Evolutionary conservation across 1,284 basidiomycete species (phyloP).

Genomic region (Amylostereum areolatum): DNA sequence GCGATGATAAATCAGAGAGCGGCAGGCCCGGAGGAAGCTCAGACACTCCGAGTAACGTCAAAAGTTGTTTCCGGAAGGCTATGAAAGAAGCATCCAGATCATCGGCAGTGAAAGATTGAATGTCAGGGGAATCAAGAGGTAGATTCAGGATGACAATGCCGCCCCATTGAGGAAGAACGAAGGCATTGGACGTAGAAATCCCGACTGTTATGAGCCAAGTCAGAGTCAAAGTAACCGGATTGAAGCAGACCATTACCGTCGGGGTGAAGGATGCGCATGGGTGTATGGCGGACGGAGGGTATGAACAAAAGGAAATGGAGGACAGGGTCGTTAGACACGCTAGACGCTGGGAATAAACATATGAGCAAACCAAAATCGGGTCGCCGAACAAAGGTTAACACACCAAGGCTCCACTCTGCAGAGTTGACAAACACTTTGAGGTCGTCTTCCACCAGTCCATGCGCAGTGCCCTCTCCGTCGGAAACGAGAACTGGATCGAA

Average conservation of each 20-base stretch:
- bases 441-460: constrained; percentile 71
- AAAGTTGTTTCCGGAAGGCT: constrained; percentile 73
- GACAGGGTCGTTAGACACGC: constrained; percentile 85
- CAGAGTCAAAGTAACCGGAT: background rate
- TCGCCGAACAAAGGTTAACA: constrained; percentile 18
- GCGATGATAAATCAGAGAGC: constrained; percentile 15
- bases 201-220: constrained; percentile 27
- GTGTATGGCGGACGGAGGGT: constrained; percentile 64
- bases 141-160: constrained; percentile 82
- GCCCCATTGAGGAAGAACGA: constrained; percentile 95
- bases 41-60: constrained; percentile 75
- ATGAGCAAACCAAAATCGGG: constrained; percentile 3
- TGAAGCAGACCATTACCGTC: constrained; percentile 33
- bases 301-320: constrained; percentile 91
- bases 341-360: constrained; percentile 42
- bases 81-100: constrained; percentile 57
- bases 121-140: constrained; percentile 22
- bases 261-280: constrained; percentile 63
- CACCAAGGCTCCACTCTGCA: constrained; percentile 91
- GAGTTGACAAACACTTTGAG: constrained; percentile 92
- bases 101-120: constrained; percentile 31
- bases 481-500: constrained; percentile 56
- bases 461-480: constrained; percentile 28
- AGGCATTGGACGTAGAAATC: constrained; percentile 53
- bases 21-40: constrained; percentile 42